Conservation (phyloP, 139 green algal species). For the Spirogloea muscicola region DNA sequence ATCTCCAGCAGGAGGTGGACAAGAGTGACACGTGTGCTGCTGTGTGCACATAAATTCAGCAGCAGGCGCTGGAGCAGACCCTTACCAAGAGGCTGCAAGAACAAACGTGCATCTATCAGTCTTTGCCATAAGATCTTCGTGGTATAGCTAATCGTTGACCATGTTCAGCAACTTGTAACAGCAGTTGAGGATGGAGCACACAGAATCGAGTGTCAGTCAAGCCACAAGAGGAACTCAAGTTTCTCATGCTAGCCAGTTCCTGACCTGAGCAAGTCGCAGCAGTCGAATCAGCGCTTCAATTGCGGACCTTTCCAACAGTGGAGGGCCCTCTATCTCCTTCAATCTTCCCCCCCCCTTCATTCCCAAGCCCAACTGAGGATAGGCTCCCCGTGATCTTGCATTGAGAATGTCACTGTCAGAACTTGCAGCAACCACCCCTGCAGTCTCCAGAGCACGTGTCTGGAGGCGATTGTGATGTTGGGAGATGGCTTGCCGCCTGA, state of each 20-base stretch:
- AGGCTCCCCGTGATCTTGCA: no score
- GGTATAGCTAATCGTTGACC: neutral
- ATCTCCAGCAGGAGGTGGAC: conserved; percentile 65
- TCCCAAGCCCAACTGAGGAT: no score
- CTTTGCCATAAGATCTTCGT: no score
- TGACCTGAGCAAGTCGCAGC: conserved; percentile 55
- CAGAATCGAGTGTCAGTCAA: no score
- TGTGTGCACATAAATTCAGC: conserved; percentile 72
- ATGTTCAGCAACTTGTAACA: neutral
- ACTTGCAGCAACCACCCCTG: neutral
- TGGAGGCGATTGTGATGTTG: no score
- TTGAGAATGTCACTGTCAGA: no score
- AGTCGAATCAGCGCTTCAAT: conserved; percentile 67
- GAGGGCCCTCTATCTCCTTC: conserved; percentile 46
- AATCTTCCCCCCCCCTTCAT: neutral
- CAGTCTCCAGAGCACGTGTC: neutral
- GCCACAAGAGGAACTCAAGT: no score
- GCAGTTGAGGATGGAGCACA: no score
- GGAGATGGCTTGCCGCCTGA: neutral
- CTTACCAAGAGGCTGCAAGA: conserved; percentile 55
- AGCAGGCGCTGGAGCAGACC: conserved; percentile 71
- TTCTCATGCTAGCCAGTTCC: no score
- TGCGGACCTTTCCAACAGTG: conserved; percentile 64
- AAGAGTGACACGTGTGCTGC: conserved; percentile 47
- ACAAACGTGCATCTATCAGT: no score